A percentile compares a stretch with the other conserved stretches of the same genome.
phyloP scores from a whole-genome alignment of 768 basidiomycete genomes.

The Lactifluus pinguis region DNA sequence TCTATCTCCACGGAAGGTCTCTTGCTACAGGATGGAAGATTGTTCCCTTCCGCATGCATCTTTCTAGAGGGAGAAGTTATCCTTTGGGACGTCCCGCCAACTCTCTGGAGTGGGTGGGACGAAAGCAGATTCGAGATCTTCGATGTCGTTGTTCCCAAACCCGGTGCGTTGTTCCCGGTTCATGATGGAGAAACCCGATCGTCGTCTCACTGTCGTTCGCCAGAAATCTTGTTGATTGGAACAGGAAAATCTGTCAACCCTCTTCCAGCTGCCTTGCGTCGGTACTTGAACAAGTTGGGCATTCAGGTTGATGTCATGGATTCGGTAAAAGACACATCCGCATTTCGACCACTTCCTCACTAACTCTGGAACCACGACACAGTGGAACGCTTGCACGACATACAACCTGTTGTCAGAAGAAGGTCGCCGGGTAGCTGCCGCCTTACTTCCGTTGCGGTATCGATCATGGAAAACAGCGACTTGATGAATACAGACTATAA shows the following conservation, averaged over 20 bases:
- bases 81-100: constrained; percentile 77
- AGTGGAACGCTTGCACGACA: constrained; percentile 92
- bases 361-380: background rate
- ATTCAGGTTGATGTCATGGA: constrained; percentile 88
- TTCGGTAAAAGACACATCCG: constrained; percentile 38
- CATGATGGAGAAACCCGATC: background rate
- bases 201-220: background rate
- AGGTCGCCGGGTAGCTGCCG: constrained; percentile 86
- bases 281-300: constrained; percentile 64
- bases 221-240: constrained; percentile 87
- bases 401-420: constrained; percentile 93
- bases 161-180: constrained; percentile 47
- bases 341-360: background rate
- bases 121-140: constrained; percentile 72
- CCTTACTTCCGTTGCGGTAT: constrained; percentile 61
- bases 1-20: constrained; percentile 58
- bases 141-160: constrained; percentile 73
- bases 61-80: constrained; percentile 83
- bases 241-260: constrained; percentile 68
- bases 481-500: background rate
- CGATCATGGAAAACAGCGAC: constrained; percentile 38
- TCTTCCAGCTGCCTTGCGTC: constrained; percentile 57
- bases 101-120: constrained; percentile 60
- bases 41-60: constrained; percentile 69
- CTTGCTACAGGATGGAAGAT: constrained; percentile 65